Evolutionary conservation across 1,139 yeast species (phyloP), one percentile per base, ranked within the genome.

Genomic region (Pichia sp.): DNA sequence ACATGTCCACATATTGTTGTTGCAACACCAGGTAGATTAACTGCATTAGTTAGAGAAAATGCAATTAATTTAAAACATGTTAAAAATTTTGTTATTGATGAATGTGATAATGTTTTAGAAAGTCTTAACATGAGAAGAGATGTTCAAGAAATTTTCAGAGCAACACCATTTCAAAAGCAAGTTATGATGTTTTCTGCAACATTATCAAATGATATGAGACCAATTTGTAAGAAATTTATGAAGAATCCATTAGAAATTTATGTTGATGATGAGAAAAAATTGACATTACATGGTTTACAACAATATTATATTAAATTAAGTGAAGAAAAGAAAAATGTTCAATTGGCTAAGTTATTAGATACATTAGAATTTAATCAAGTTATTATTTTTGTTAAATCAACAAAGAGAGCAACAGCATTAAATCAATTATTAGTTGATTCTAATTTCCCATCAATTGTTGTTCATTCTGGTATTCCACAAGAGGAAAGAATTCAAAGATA

Each of bases 171-270:
- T 68, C 96, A 91, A 65, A 91, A 91, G 70, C 98, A 91, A 72
- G 98, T 91, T 46, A 89, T 91, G 97, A 91, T 91, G 96, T 91
- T 91, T 67, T 84, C 96, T 45, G 98, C 98, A 53, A 91, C 98
- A 44, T 74, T 91, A 57, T 80, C 95, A 36, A 85, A 78, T 63
- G 98, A 91, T 60, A 88, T 91, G 59, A 85, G 96, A 67, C 96
- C 96, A 47, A 80, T 91, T 49, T 91, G 97, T 74, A 89, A 89
- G 71, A 88, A 91, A 71, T 91, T 91, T 69, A 85, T 91, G 91
- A 96, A 91, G 69, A 88, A 85, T 60, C 98, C 98, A 53, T 74
- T 91, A 65, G 98, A 91, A 69, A 88, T 91, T 56, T 91, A 84
- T 62, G 97, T 91, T 52, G 98, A 91, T 64, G 96, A 91, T 63